A percentile compares a stretch with the other conserved stretches of the same genome.
Evolutionary conservation across 1,284 basidiomycete species (phyloP).

Genomic region (Malassezia caprae): DNA sequence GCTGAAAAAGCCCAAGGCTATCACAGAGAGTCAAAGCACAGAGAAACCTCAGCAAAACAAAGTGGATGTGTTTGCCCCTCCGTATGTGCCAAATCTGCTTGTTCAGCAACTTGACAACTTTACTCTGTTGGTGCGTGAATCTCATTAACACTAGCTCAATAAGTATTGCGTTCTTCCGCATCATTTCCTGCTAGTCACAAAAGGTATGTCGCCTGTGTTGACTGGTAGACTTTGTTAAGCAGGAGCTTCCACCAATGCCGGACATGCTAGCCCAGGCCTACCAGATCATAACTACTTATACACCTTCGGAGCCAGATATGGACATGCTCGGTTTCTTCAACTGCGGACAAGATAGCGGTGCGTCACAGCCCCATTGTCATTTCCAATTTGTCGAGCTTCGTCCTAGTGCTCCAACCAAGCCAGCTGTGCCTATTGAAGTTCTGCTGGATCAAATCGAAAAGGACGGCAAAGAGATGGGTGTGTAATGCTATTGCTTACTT

Average conservation of each 20-base stretch:
- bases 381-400: constrained; percentile 38
- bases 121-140: constrained; percentile 21
- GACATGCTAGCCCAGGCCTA: constrained; percentile 31
- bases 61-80: constrained; percentile 42
- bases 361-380: constrained; percentile 40
- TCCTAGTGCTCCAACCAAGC: constrained; percentile 13
- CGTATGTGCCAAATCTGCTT: constrained; percentile 42
- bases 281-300: constrained; percentile 23
- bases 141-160: constrained; percentile 23
- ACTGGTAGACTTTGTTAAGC: constrained; percentile 25
- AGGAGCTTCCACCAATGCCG: constrained; percentile 39
- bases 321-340: constrained; percentile 44
- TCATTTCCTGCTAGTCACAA: constrained; percentile 43
- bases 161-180: constrained; percentile 43
- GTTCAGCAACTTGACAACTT: constrained; percentile 31
- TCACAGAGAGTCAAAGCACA: not conserved
- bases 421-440: constrained; percentile 32
- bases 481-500: not conserved
- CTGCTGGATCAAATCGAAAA: constrained; percentile 32
- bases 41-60: constrained; percentile 26
- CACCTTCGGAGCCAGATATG: not conserved
- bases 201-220: not conserved
- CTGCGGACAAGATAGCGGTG: constrained; percentile 37
- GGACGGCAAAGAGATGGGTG: constrained; percentile 36
- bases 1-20: constrained; percentile 29